Evolutionary conservation across 2,329 filamentous ascomycete genomes (phyloP).

Genomic region (Orbilia javanica): DNA sequence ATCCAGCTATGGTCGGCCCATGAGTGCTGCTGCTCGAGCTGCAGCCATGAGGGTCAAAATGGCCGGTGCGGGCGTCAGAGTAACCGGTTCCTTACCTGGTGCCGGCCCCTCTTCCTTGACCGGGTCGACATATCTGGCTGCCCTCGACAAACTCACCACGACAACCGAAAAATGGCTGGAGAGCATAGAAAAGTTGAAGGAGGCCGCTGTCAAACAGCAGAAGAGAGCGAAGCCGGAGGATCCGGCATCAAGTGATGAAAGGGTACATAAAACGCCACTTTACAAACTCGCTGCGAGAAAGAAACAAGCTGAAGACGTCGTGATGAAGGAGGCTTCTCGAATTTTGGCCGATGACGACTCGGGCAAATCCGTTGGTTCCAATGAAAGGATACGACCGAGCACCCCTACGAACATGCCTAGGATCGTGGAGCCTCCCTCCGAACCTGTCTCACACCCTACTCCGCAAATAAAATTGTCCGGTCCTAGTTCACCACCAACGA

Average conservation of each 20-base stretch:
- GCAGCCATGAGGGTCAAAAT: slow-evolving; percentile 54
- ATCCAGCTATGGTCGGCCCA: slow-evolving; percentile 35
- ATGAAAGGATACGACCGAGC: slow-evolving; percentile 50
- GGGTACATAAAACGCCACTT: slow-evolving; percentile 58
- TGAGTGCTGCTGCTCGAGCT: slow-evolving; percentile 47
- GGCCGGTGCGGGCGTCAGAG: slow-evolving; percentile 37
- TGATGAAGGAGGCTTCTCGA: slow-evolving; percentile 57
- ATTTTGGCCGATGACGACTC: slow-evolving; percentile 40
- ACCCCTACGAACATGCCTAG: slow-evolving; percentile 45
- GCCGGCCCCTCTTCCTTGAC: neutral
- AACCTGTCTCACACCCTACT: neutral
- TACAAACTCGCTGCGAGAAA: slow-evolving; percentile 56
- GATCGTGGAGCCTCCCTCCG: slow-evolving; percentile 11
- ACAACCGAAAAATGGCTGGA: slow-evolving; percentile 49
- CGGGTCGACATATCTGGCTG: slow-evolving; percentile 34
- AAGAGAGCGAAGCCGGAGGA: slow-evolving; percentile 26
- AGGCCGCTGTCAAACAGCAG: slow-evolving; percentile 44
- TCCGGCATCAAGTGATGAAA: slow-evolving; percentile 53
- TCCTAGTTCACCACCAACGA: slow-evolving; percentile 5
- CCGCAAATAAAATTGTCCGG: neutral
- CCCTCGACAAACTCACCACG: slow-evolving; percentile 52
- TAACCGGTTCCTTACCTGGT: slow-evolving; percentile 24
- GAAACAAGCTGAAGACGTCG: slow-evolving; percentile 57
- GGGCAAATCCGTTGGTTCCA: slow-evolving; percentile 51
- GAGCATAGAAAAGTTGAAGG: slow-evolving; percentile 48